Conservation (phyloP, 345 rosid genomes). For the Viola odorata region DNA sequence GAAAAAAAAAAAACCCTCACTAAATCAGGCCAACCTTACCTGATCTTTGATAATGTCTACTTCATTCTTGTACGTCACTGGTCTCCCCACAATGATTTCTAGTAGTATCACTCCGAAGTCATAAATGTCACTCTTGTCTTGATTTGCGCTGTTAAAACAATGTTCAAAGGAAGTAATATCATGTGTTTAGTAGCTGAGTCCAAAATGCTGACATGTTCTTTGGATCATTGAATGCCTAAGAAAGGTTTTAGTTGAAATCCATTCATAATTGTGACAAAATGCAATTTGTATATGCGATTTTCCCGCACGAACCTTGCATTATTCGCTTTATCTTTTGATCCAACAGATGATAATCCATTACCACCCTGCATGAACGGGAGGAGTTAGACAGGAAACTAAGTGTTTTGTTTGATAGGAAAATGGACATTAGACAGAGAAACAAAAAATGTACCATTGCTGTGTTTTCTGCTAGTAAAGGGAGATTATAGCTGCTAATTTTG, state of each 20-base stretch:
- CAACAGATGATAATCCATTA: slow-evolving; percentile 36
- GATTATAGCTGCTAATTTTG: slow-evolving; percentile 81
- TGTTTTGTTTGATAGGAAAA: neutral
- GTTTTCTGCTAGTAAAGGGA: slow-evolving; percentile 65
- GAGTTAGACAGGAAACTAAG: slow-evolving; percentile 4
- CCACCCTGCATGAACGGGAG: slow-evolving; percentile 40
- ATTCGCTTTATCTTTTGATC: slow-evolving; percentile 31
- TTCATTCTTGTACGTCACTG: slow-evolving; percentile 46
- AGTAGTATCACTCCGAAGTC: slow-evolving; percentile 84
- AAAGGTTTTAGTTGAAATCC: neutral
- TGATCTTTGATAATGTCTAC: slow-evolving; percentile 48
- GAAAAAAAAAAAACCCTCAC: neutral
- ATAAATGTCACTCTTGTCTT: slow-evolving; percentile 55
- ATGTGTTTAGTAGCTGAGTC: neutral
- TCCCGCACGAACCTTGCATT: slow-evolving; percentile 40
- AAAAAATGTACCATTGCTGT: slow-evolving; percentile 45
- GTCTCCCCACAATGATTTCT: slow-evolving; percentile 72
- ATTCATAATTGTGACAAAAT: no score
- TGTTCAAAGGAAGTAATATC: neutral
- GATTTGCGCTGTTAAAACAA: slow-evolving; percentile 34
- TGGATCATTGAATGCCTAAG: neutral
- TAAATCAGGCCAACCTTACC: slow-evolving; percentile 28
- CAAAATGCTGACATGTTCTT: neutral
- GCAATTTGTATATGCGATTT: no score
- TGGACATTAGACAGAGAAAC: neutral